Evolutionary conservation across 371 early-diverging fungal species (phyloP).

Genomic region (Conidiobolus incongruus): DNA sequence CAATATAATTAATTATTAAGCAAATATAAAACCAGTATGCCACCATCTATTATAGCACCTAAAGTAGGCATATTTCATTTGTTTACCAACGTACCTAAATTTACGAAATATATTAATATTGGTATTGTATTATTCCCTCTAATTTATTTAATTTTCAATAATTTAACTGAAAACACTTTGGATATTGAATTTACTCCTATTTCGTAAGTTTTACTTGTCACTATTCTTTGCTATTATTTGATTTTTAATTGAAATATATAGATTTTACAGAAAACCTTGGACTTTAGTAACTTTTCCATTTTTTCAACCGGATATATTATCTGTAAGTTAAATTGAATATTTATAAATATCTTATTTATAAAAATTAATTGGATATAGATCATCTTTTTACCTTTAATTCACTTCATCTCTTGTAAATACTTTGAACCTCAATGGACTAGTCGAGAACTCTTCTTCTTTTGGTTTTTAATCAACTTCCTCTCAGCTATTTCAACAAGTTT

Average conservation of each 20-base stretch:
- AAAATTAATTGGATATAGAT: neutral
- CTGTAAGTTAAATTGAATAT: no score
- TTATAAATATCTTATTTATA: no score
- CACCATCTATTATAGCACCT: no score
- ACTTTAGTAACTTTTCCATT: constrained; percentile 1
- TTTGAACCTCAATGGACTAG: constrained; percentile 57
- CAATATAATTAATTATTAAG: no score
- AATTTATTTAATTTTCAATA: no score
- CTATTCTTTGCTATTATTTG: neutral
- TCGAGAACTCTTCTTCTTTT: constrained; percentile 37
- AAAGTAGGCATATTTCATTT: no score
- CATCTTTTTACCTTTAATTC: constrained; percentile 11
- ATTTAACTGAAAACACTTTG: no score
- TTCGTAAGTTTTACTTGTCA: neutral
- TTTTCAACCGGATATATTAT: neutral
- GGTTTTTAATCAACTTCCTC: constrained; percentile 21
- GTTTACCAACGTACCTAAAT: no score
- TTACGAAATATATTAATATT: no score
- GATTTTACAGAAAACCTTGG: constrained; percentile 3
- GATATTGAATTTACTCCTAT: no score
- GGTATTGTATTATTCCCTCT: no score
- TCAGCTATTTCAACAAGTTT: constrained; percentile 28
- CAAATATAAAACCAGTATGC: no score
- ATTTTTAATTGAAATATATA: neutral
- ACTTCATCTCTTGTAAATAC: constrained; percentile 34